Base-by-base conservation (phyloP, 1,284 basidiomycete genomes). In the Leucoagaricus sp. region DNA sequence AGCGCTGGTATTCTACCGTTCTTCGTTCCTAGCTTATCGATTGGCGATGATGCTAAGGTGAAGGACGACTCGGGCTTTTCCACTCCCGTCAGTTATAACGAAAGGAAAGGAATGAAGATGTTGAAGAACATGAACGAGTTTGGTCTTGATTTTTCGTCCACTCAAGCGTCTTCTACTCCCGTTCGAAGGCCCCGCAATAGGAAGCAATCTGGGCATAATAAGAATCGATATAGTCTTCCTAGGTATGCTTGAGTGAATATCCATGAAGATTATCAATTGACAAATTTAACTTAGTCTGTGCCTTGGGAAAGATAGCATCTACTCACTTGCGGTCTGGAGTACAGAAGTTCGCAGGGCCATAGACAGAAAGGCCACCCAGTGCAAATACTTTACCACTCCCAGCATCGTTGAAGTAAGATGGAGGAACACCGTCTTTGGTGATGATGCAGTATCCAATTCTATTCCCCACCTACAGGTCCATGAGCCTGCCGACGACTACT, bases 1-100 rank as follows among this genome's bases (percentile, higher is more conserved):
- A 86, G 85, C 8, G 86, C 86, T 9, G 82, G 81, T 25, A 73
- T 88, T 15, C 73, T 89, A 2, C 86, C 86, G n/a, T 69, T 86
- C 23, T 79, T 88, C 29, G 77, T 87, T 34, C 85, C 86, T n/a
- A 85, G 85, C 3, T 71, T 88, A 25, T 85, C 73, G 53, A 72
- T 86, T 49, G 82, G 85, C 19, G 61, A 70, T 4, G 76, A 81
- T 48, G 77, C 86, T 70, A 80, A 72, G 64, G 79, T 86, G 62
- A 77, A 74, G 53, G 75, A 80, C 23, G 71, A 73, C 15, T n/a
- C n/a, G n/a, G n/a, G n/a, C n/a, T 77, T 73, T 38, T 74, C 71
- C 21, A 72, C 73, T 21, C 75, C 79, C 34, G 75, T 69, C 23
- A 75, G 75, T 26, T 72, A 71, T 51, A 75, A 73, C 63, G 75